Base-by-base conservation (phyloP, 768 basidiomycete genomes). In the Rhodotorula toruloides region DNA sequence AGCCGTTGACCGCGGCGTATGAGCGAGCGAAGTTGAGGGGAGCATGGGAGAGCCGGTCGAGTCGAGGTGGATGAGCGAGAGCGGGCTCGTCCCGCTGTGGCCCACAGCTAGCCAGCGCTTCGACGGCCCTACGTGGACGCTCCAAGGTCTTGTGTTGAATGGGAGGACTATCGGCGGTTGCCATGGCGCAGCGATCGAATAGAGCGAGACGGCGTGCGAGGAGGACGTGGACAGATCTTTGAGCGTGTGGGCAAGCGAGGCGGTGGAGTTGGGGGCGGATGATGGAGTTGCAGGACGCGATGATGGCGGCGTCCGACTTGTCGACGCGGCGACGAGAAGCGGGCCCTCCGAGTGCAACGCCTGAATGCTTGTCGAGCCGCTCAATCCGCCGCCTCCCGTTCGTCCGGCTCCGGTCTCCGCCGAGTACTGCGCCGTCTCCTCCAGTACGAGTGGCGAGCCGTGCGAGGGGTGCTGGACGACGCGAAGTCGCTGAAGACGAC, bases 21-120 rank as follows among this genome's bases (percentile, higher is more conserved):
- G 54, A 4, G 55, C 59, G 55, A 67, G 59, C 7, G 17, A 4
- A 1, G 54, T 2, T 4, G 54, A 13, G 10, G 43, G 1, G 25
- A 39, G 14, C 2, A 49, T 27, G 25, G 37, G 53, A 6, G 53
- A 22, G 7, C 65, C 65, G 21, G 59, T 57, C 16, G 59, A 50
- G 27, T 46, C 48, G 36, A 67, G 65, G 4, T 34, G 49, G 29
- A 57, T 16, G 46, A 67, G 48, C 13, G 59, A 44, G 32, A 67
- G 54, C 2, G 65, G 65, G 0, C 40, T 5, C 1, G 49, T 52
- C 10, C 54, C 54, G n/a, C 32, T 61, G 22, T 67, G 54, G 6
- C 65, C 65, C 22, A 67, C 56, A 27, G 60, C 65, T 37, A 67
- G 54, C 60, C 59, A 67, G 10, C 27, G 3, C 29, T 27, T 14